Evolutionary conservation across 495 filamentous ascomycete genomes (phyloP), one percentile per base, ranked within the genome.

Genomic region (Penicillium manginii): DNA sequence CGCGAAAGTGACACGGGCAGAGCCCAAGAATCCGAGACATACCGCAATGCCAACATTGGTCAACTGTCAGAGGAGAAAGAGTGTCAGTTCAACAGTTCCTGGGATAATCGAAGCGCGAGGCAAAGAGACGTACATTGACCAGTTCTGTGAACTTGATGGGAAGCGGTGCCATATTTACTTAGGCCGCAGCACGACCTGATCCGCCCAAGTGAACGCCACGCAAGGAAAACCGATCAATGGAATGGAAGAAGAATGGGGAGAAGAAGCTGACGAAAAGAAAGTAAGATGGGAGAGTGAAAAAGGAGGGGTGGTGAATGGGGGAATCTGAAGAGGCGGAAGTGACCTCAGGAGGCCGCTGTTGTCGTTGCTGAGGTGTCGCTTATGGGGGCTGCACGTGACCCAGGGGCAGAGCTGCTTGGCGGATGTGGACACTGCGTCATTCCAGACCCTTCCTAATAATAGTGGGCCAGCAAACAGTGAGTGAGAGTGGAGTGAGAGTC

Each of bases 91-190:
- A 32, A 31, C 49, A 0, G 26, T 57, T 49, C 29, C 10, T n/a
- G 23, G 19, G 9, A 43, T 49, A 29, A 39, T 21, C 50, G 49
- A 46, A 50, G 62, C 18, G 39, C 54, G 15, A 50, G 47, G 21
- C 50, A 35, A 54, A 55, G 56, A 58, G 55, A 73, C 81, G 72
- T 83, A 96, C 89, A 85, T 90, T 90, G 69, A 96, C 81, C 69
- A 96, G 83, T 85, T 97, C 93, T 73, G 88, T 91, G 75, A 97
- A 97, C 78, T 91, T 91, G 81, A 97, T 97, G 64, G 93, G 93
- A 65, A 97, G 76, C 68, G 85, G 83, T 83, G 86, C 87, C 86
- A 84, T 89, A 74, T 81, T 82, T 80, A 77, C 71, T 66, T 69
- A 70, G 78, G 74, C 72, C 73, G 77, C 66, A 70, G 64, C 54